Evolutionary conservation across 2,329 filamentous ascomycete species (phyloP).

Genomic region (Boeremia exigua): DNA sequence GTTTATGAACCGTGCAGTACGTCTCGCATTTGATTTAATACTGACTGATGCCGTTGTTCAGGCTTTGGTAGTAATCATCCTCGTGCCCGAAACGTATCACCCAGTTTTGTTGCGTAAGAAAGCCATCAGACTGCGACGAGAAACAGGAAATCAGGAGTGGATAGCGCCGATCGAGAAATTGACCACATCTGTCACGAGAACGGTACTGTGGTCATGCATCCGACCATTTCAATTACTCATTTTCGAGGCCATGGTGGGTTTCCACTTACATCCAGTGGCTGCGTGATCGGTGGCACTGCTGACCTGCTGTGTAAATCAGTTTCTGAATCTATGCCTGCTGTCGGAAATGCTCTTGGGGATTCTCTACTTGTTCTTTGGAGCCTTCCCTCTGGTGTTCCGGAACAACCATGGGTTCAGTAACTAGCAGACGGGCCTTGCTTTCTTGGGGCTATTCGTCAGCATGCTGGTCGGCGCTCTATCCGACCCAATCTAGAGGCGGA

Average conservation of each 20-base stretch:
- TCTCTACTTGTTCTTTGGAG: conserved; percentile 77
- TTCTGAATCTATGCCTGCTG: conserved; percentile 78
- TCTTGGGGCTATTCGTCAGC: conserved; percentile 69
- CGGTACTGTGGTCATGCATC: conserved; percentile 60
- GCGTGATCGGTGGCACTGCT: conserved; percentile 39
- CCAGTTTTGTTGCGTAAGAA: conserved; percentile 74
- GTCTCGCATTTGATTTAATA: conserved; percentile 21
- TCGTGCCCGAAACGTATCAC: conserved; percentile 88
- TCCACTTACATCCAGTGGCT: background rate
- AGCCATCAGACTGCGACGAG: conserved; percentile 70
- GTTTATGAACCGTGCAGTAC: too few relatives aligned
- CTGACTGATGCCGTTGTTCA: conserved; percentile 49
- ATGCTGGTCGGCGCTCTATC: conserved; percentile 69
- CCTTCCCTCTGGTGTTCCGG: conserved; percentile 80
- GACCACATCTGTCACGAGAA: conserved; percentile 68
- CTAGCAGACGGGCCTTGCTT: conserved; percentile 80
- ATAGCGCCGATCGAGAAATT: conserved; percentile 77
- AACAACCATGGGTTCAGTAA: conserved; percentile 76
- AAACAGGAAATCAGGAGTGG: conserved; percentile 80
- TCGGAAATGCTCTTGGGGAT: conserved; percentile 84
- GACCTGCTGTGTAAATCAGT: conserved; percentile 51
- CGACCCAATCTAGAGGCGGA: conserved; percentile 70
- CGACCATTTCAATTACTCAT: conserved; percentile 78
- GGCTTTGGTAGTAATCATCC: conserved; percentile 67
- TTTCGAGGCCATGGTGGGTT: conserved; percentile 75